Evolutionary conservation across 257 asterid species (phyloP).

Genomic region (Thymus mandschuricus): DNA sequence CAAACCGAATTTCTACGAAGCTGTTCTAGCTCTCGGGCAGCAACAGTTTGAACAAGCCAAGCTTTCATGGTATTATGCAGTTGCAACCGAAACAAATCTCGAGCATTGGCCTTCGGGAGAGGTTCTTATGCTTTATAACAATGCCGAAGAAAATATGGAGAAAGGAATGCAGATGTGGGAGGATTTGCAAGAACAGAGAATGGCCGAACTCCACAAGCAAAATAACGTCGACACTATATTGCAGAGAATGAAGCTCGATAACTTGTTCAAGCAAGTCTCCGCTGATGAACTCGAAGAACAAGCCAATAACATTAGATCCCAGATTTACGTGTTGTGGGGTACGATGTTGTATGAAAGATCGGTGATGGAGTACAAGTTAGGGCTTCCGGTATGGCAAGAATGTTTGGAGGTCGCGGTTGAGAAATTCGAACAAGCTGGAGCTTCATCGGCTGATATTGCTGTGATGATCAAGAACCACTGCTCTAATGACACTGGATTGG

Average conservation of each 20-base stretch:
- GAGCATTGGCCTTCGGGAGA: conserved; percentile 70
- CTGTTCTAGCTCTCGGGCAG: conserved; percentile 75
- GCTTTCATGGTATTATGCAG: conserved; percentile 81
- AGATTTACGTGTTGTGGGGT: conserved; percentile 86
- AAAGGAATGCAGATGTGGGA: conserved; percentile 89
- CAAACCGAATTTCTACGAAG: conserved; percentile 76
- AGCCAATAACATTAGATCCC: conserved; percentile 71
- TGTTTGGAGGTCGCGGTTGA: conserved; percentile 82
- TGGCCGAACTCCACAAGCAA: conserved; percentile 42
- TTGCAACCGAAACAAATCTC: conserved; percentile 54
- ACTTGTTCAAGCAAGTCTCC: conserved; percentile 52
- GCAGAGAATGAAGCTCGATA: conserved; percentile 67
- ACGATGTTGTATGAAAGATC: conserved; percentile 92
- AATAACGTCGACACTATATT: conserved; percentile 43
- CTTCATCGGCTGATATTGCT: conserved; percentile 80
- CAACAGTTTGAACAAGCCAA: conserved; percentile 89
- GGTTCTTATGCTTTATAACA: conserved; percentile 74
- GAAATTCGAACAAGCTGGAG: conserved; percentile 86
- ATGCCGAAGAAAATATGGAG: conserved; percentile 83
- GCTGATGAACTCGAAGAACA: conserved; percentile 73
- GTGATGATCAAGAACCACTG: conserved; percentile 91
- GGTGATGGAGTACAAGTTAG: conserved; percentile 78
- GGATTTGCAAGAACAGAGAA: conserved; percentile 56
- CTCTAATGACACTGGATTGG: conserved; percentile 58
- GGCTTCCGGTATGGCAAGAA: conserved; percentile 89